Conservation (phyloP, 1,284 basidiomycete genomes). For the Apiotrichum gracile region DNA sequence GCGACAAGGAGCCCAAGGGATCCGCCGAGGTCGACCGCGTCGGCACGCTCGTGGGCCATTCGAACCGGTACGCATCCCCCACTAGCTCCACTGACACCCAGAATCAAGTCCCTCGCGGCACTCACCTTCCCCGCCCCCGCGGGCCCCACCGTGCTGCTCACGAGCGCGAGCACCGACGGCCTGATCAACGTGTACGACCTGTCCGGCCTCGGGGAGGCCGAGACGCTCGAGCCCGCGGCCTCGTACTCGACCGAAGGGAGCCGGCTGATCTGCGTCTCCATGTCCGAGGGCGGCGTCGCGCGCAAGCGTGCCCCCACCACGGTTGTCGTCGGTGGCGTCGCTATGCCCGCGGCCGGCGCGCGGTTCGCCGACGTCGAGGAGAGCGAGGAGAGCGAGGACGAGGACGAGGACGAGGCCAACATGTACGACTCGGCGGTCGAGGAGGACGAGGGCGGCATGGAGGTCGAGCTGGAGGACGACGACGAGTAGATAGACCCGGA, state of each 20-base stretch:
- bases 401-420: constrained; percentile 26
- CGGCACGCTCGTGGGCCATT: constrained; percentile 40
- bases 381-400: constrained; percentile 26
- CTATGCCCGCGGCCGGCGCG: constrained; percentile 23
- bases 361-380: constrained; percentile 21
- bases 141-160: constrained; percentile 56
- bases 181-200: constrained; percentile 74
- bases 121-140: constrained; percentile 27
- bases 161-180: constrained; percentile 77
- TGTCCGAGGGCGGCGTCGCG: constrained; percentile 55
- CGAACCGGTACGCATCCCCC: constrained; percentile 25
- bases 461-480: constrained; percentile 18
- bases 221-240: constrained; percentile 51
- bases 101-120: constrained; percentile 43
- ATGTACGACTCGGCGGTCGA: constrained; percentile 21
- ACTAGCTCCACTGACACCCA: constrained; percentile 7
- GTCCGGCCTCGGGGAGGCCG: constrained; percentile 35
- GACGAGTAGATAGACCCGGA: constrained; percentile 25
- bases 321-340: constrained; percentile 17
- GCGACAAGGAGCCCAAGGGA: constrained; percentile 18
- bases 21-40: constrained; percentile 30
- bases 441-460: constrained; percentile 16
- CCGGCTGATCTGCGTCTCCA: constrained; percentile 68
- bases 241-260: constrained; percentile 78
- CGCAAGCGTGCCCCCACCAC: constrained; percentile 43